Evolutionary conservation across 225 moss, liverwort and hornwort species (phyloP).

Genomic region (Thuidium tamariscinum): DNA sequence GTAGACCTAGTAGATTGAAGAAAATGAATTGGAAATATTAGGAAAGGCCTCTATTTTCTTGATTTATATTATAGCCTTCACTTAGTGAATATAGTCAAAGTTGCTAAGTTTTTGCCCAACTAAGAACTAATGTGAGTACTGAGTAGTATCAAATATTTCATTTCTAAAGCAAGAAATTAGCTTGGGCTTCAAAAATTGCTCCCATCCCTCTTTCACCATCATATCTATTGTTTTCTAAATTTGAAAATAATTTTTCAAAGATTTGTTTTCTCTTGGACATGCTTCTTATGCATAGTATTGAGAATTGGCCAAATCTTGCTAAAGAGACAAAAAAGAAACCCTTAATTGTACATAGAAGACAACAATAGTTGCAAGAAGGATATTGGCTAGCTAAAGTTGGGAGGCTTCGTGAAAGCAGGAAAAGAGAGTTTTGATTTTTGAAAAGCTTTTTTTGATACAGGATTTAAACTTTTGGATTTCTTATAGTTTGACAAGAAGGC

Average conservation of each 20-base stretch:
- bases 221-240: rapidly evolving
- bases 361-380: not conserved
- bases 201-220: rapidly evolving
- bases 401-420: rapidly evolving
- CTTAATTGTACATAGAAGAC: rapidly evolving
- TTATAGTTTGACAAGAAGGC: not conserved
- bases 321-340: rapidly evolving
- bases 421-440: rapidly evolving
- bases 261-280: not conserved
- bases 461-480: not conserved
- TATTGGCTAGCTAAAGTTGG: rapidly evolving
- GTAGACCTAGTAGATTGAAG: not conserved
- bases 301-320: not conserved
- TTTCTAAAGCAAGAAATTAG: not conserved
- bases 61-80: rapidly evolving
- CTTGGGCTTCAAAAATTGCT: rapidly evolving
- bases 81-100: not conserved
- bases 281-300: rapidly evolving
- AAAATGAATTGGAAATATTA: not conserved
- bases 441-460: not conserved
- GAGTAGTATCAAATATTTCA: not conserved
- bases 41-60: not conserved
- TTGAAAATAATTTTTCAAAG: not conserved
- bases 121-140: not conserved
- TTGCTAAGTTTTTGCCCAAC: rapidly evolving